Conservation (phyloP, 1,284 basidiomycete genomes). For the Tranzscheliella williamsii region DNA sequence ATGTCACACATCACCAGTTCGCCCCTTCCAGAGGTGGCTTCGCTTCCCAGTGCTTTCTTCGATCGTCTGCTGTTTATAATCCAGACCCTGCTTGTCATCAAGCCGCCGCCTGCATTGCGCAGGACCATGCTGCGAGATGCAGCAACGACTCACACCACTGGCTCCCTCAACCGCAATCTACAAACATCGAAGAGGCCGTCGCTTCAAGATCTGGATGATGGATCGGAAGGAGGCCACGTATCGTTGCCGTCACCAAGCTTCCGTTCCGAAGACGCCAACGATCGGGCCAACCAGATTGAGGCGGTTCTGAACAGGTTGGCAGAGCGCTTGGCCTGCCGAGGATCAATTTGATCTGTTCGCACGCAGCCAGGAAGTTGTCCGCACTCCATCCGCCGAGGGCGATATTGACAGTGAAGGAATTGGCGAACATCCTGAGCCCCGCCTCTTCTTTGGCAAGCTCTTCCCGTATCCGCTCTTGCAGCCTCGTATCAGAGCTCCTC, state of each 20-base stretch:
- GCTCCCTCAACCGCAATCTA: not conserved
- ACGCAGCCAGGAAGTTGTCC: conserved; percentile 31
- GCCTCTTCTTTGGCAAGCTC: conserved; percentile 38
- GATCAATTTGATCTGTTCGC: conserved; percentile 42
- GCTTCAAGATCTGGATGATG: conserved; percentile 24
- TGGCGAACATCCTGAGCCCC: not conserved
- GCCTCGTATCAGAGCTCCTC: conserved; percentile 47
- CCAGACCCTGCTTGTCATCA: conserved; percentile 42
- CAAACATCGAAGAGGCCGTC: conserved; percentile 33
- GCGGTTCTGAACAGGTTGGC: conserved; percentile 41
- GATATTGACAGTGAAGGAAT: conserved; percentile 2
- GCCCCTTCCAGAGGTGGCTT: conserved; percentile 38
- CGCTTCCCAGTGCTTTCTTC: conserved; percentile 47
- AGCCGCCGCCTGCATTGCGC: conserved; percentile 29
- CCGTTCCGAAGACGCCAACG: conserved; percentile 15
- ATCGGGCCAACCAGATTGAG: conserved; percentile 43
- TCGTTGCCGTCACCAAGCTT: conserved; percentile 48
- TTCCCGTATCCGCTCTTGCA: conserved; percentile 57
- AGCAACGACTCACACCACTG: conserved; percentile 3
- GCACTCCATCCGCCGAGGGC: conserved; percentile 29
- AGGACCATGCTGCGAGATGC: conserved; percentile 33
- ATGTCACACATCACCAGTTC: conserved; percentile 48
- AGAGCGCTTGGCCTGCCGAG: conserved; percentile 52
- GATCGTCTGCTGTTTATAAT: conserved; percentile 54
- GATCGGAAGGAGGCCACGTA: conserved; percentile 14